These are phyloP conservation scores for Colletotrichum tropicicola DNA, from an alignment of 2,329 filamentous ascomycete genomes.

Conservation along the genomic window DNA sequence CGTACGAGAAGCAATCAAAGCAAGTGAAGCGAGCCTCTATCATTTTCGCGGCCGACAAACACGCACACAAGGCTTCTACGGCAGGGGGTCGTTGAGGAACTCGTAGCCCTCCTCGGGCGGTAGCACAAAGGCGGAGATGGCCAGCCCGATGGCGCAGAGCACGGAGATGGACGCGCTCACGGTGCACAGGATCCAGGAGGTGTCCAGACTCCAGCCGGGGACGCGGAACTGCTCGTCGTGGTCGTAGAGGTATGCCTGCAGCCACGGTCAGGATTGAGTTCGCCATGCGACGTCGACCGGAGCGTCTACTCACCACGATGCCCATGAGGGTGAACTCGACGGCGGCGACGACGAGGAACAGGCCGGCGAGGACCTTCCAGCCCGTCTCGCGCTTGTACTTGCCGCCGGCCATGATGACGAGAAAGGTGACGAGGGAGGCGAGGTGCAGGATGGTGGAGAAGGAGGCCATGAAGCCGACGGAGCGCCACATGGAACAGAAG, in stretches of 20 bases:
- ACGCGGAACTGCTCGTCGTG: slow-evolving; percentile 84
- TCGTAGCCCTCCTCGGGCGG: slow-evolving; percentile 89
- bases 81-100: slow-evolving; percentile 59
- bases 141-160: slow-evolving; percentile 65
- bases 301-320: slow-evolving; percentile 74
- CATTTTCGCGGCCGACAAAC: too few species aligned
- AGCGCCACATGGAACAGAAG: slow-evolving; percentile 94
- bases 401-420: slow-evolving; percentile 80
- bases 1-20: not conserved
- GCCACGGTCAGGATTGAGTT: not conserved
- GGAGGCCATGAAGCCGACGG: slow-evolving; percentile 86
- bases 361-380: slow-evolving; percentile 77
- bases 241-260: slow-evolving; percentile 82
- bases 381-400: slow-evolving; percentile 82
- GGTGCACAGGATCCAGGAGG: slow-evolving; percentile 78
- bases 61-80: not conserved
- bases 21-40: not conserved
- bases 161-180: slow-evolving; percentile 63
- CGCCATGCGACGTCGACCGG: not conserved
- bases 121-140: slow-evolving; percentile 73
- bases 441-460: slow-evolving; percentile 86
- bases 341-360: slow-evolving; percentile 73
- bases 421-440: slow-evolving; percentile 80
- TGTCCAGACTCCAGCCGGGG: slow-evolving; percentile 81
- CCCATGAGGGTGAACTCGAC: slow-evolving; percentile 81